phyloP scores from a whole-genome alignment of 2,329 filamentous ascomycete genomes.

The Beauveria caledonica region DNA sequence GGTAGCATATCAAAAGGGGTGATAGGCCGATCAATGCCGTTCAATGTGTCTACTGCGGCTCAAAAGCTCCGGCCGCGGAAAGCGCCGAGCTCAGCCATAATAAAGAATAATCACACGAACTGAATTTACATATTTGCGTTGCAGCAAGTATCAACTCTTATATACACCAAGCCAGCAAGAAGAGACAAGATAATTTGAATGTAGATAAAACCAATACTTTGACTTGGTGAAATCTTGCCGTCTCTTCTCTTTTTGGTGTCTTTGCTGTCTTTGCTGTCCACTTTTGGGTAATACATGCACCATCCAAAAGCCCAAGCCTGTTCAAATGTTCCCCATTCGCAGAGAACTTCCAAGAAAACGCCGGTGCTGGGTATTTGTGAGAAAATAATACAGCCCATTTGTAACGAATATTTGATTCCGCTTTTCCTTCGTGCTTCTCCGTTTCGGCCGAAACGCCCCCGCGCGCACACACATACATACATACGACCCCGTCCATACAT shows the following conservation, averaged over 20 bases:
- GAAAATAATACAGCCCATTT: conserved; percentile 9
- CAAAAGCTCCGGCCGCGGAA: background rate
- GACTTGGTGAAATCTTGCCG: background rate
- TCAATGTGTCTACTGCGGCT: background rate
- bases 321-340: background rate
- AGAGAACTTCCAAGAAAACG: background rate
- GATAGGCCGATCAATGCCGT: background rate
- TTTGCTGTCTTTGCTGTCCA: background rate
- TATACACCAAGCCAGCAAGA: background rate
- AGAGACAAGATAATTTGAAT: background rate
- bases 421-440: background rate
- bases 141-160: background rate
- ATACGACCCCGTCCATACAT: background rate
- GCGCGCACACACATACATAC: background rate
- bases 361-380: conserved; percentile 8
- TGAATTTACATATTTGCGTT: background rate
- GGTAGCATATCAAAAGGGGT: background rate
- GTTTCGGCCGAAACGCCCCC: background rate
- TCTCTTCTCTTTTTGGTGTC: background rate
- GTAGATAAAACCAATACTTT: background rate
- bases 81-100: too few species aligned
- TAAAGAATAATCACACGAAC: background rate
- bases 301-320: background rate
- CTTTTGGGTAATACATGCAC: background rate
- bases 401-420: background rate